Base-by-base conservation (phyloP, 129 eudicot species). In the Chrysanthemum makinoi region DNA sequence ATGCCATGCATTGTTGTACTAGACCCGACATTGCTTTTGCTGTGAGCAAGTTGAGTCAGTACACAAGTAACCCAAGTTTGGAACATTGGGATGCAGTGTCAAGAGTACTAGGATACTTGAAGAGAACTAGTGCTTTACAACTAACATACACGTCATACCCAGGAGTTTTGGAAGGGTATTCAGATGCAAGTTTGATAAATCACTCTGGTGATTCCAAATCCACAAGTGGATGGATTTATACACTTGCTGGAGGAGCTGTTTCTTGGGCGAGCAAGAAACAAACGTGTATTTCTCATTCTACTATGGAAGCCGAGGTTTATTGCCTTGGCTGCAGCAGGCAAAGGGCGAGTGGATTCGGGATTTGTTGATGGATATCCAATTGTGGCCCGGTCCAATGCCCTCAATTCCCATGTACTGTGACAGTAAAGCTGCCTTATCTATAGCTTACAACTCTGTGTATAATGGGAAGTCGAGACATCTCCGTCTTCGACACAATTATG, bases 141-240 rank as follows among this genome's bases (percentile, higher is more conserved):
- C 11, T 50, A 8, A 12, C 59, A 6, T 67, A 67, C 28, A 33
- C 18, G 10, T 3, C 22, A 3, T 20, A 4, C 49, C 13, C 58
- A n/a, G 15, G 10, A 19, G 14, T 67, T 1, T 14, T 67, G 1
- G 72, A 67, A 50, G 60, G 72, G 7, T 67, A 67, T 49, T 13
- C 72, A 12, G 46, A 67, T 50, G 72, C 72, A 2, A 67, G 72
- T 5, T 67, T 60, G 71, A 66, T 66, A 24, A 24, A 24, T 24
- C 12, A 22, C n/a, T 6, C 43, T 6, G 5, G 19, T 66, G 71
- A 48, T 19, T 46, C 43, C 10, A 46, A 48, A 48, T 66, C 57
- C 2, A 48, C 57, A 11, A 18, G 39, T 66, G 43, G 47, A 18
- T 66, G 57, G 46, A 49, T 66, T 12, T 66, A 12, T 14, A 66